These are phyloP conservation scores for Cardiospermum halicacabum DNA, from an alignment of 345 rosid genomes.

Conservation along the genomic window DNA sequence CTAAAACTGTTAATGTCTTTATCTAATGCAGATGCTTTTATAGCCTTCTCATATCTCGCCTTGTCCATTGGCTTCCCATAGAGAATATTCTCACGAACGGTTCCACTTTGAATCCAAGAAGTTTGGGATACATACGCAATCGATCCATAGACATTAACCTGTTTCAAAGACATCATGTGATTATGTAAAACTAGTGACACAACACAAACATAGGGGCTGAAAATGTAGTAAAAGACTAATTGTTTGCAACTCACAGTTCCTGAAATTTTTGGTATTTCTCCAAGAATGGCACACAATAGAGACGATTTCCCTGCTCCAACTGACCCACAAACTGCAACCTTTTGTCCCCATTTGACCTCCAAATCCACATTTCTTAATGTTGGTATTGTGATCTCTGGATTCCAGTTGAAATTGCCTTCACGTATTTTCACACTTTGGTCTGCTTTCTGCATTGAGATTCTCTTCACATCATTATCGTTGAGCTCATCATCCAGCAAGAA, in stretches of 20 bases:
- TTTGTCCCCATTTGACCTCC: background rate
- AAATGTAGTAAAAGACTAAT: too few species aligned
- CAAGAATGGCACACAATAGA: constrained; percentile 30
- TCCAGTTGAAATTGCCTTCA: constrained; percentile 3
- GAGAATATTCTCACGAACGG: constrained; percentile 57
- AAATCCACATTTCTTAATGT: constrained; percentile 29
- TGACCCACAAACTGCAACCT: background rate
- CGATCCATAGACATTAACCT: constrained; percentile 51
- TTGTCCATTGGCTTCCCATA: constrained; percentile 54
- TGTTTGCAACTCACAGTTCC: background rate
- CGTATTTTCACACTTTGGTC: background rate
- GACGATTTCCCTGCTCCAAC: constrained; percentile 17
- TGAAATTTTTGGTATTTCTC: background rate
- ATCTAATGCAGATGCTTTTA: constrained; percentile 62
- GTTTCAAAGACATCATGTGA: background rate
- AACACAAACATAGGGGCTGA: too few species aligned
- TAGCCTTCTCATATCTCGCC: constrained; percentile 41
- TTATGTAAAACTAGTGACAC: too few species aligned
- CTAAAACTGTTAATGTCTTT: constrained; percentile 56
- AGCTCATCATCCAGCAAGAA: constrained; percentile 31
- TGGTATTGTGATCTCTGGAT: constrained; percentile 29
- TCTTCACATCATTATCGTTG: background rate
- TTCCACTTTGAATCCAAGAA: constrained; percentile 81
- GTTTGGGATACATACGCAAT: constrained; percentile 71
- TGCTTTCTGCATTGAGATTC: background rate